Percentiles rank a stretch among this genome's conserved stretches.
Conservation (phyloP, 345 rosid species). For the Salix viminalis region DNA sequence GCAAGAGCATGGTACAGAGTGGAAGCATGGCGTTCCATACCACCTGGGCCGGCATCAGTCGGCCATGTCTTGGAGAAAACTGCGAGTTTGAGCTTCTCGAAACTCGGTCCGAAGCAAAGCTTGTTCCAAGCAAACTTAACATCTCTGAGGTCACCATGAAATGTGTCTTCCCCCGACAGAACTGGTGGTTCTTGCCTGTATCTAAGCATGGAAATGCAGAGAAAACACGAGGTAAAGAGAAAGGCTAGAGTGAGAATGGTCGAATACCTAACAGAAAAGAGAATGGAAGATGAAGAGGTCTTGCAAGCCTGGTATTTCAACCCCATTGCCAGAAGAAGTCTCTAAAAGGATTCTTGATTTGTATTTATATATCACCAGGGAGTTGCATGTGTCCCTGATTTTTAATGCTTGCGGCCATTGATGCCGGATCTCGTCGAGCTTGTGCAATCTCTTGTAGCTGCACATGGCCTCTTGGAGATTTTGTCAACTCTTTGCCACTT, state of each 20-base stretch:
- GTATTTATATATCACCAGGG: neutral
- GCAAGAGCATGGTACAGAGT: constrained; percentile 57
- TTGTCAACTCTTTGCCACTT: constrained; percentile 3
- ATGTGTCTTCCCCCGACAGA: constrained; percentile 1
- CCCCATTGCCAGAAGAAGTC: constrained; percentile 25
- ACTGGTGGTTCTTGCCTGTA: neutral
- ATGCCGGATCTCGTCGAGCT: constrained; percentile 42
- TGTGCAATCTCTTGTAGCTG: constrained; percentile 6
- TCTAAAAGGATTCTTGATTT: neutral
- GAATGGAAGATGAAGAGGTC: constrained; percentile 28
- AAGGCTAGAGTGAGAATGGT: constrained; percentile 30
- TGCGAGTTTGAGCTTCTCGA: constrained; percentile 62
- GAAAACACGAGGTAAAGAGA: constrained; percentile 35
- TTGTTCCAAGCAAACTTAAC: constrained; percentile 58
- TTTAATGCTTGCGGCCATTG: constrained; percentile 14
- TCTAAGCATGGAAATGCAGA: constrained; percentile 31
- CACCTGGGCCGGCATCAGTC: constrained; percentile 51
- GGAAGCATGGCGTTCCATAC: constrained; percentile 73
- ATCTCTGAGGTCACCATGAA: constrained; percentile 57
- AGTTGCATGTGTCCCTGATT: no score
- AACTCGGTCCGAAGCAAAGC: constrained; percentile 47
- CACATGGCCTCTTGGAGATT: constrained; percentile 20
- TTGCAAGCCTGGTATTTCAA: constrained; percentile 35
- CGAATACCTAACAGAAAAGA: constrained; percentile 28
- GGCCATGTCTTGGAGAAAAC: constrained; percentile 80